phyloP scores from a whole-genome alignment of 768 basidiomycete genomes.

The Boletus vinaceobasis region DNA sequence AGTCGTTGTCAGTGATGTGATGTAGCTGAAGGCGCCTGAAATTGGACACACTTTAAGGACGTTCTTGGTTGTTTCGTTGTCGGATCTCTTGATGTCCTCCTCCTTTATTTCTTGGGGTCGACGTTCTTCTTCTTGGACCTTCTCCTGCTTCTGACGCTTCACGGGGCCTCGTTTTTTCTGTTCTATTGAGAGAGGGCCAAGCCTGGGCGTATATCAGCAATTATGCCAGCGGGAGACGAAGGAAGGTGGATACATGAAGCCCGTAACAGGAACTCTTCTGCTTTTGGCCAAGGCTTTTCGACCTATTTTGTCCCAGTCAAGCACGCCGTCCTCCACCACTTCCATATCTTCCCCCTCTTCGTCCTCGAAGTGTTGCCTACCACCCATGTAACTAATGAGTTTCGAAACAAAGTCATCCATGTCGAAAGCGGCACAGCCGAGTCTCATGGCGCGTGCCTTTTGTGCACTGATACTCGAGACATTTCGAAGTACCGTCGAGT shows the following conservation, averaged over 20 bases:
- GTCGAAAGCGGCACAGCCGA: constrained; percentile 86
- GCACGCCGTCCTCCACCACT: constrained; percentile 42
- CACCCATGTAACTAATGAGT: constrained; percentile 74
- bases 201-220: constrained; percentile 50
- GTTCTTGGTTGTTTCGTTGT: constrained; percentile 89
- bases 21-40: background rate
- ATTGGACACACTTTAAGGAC: constrained; percentile 59
- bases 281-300: constrained; percentile 79
- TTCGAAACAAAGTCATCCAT: constrained; percentile 85
- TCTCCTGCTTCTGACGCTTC: constrained; percentile 68
- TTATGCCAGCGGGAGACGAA: background rate
- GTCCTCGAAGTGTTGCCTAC: constrained; percentile 46
- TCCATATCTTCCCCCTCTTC: constrained; percentile 54
- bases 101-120: constrained; percentile 80
- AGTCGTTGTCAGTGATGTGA: constrained; percentile 2
- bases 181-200: constrained; percentile 86
- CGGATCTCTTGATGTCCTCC: constrained; percentile 76
- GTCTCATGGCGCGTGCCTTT: constrained; percentile 89
- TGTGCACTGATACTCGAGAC: constrained; percentile 77
- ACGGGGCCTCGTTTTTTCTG: constrained; percentile 66
- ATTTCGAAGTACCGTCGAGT: constrained; percentile 76
- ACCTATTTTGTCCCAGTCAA: constrained; percentile 87
- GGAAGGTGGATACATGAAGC: constrained; percentile 72
- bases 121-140: constrained; percentile 62
- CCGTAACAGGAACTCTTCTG: constrained; percentile 72